Evolutionary conservation across 371 early-diverging fungal genomes (phyloP).

Genomic region (Ecytonucleospora hepatopenaei): DNA sequence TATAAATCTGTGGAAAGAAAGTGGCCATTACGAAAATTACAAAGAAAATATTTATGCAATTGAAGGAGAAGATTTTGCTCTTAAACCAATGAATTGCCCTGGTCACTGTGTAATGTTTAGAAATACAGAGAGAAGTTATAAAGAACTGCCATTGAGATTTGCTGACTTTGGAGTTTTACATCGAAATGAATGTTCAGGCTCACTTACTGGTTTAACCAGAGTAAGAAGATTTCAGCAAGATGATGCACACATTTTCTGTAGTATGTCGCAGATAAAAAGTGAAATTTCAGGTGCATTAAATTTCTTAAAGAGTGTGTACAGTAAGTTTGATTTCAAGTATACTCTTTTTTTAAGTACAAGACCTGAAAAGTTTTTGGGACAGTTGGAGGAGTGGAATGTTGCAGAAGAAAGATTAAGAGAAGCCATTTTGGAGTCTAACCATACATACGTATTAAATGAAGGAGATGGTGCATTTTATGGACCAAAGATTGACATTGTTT

Average conservation of each 20-base stretch:
- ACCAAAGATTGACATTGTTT: slow-evolving; percentile 95
- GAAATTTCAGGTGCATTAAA: slow-evolving; percentile 71
- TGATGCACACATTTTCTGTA: slow-evolving; percentile 97
- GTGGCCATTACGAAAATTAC: slow-evolving; percentile 96
- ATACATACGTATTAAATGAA: slow-evolving; percentile 74
- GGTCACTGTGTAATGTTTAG: slow-evolving; percentile 94
- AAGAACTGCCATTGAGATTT: slow-evolving; percentile 84
- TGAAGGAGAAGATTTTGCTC: slow-evolving; percentile 60
- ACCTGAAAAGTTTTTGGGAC: slow-evolving; percentile 85
- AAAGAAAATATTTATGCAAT: slow-evolving; percentile 84
- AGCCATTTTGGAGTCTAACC: slow-evolving; percentile 67
- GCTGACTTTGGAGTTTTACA: slow-evolving; percentile 98
- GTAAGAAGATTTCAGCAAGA: slow-evolving; percentile 98
- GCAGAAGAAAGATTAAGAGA: slow-evolving; percentile 70
- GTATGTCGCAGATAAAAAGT: slow-evolving; percentile 64
- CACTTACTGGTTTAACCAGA: slow-evolving; percentile 85
- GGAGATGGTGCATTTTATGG: slow-evolving; percentile 99
- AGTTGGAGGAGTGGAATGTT: slow-evolving; percentile 71
- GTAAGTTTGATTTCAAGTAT: slow-evolving; percentile 67
- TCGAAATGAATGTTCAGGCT: slow-evolving; percentile 89
- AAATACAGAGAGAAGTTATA: slow-evolving; percentile 74
- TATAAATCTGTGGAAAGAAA: slow-evolving; percentile 84
- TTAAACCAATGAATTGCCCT: slow-evolving; percentile 99
- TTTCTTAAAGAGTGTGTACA: slow-evolving; percentile 74
- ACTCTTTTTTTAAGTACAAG: slow-evolving; percentile 79